Evolutionary conservation across 371 early-diverging fungal genomes (phyloP).

Genomic region (Actinomucor elegans): DNA sequence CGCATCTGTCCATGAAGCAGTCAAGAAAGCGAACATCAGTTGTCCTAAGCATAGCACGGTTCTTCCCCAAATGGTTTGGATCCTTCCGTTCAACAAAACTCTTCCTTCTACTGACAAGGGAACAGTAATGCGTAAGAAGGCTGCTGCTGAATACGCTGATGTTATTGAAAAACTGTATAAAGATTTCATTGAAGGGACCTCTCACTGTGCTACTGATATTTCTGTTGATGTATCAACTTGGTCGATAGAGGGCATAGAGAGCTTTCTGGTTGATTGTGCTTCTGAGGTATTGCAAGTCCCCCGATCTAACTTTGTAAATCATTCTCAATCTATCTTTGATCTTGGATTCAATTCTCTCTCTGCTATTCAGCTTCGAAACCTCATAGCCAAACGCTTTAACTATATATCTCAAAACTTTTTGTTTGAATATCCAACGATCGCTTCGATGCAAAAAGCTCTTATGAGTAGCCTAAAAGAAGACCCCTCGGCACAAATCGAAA

Average conservation of each 20-base stretch:
- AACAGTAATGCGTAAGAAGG: conserved; percentile 18
- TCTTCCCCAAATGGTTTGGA: conserved; percentile 37
- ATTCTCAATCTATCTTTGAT: conserved; percentile 23
- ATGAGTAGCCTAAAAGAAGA: background rate
- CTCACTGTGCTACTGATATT: conserved; percentile 9
- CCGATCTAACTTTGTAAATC: conserved; percentile 5
- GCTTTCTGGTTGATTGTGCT: conserved; percentile 5
- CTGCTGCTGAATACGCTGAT: background rate
- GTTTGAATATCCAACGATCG: conserved; percentile 25
- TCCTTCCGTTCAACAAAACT: conserved; percentile 26
- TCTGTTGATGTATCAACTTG: conserved; percentile 5
- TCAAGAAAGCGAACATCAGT: conserved; percentile 29
- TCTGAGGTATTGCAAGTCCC: conserved; percentile 11
- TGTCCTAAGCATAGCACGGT: conserved; percentile 36
- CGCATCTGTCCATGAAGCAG: conserved; percentile 15
- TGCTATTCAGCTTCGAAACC: conserved; percentile 26
- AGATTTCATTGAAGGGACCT: conserved; percentile 5
- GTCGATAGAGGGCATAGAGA: background rate
- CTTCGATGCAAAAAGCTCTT: conserved; percentile 10
- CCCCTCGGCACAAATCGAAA: background rate
- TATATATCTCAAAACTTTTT: conserved; percentile 32
- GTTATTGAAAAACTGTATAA: conserved; percentile 26
- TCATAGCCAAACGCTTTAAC: conserved; percentile 14
- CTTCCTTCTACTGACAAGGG: conserved; percentile 38
- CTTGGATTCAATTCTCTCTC: conserved; percentile 27